A percentile compares a stretch with the other conserved stretches of the same genome.
phyloP scores from a whole-genome alignment of 1,139 yeast species.

The Nakaseomyces bracarensis region DNA sequence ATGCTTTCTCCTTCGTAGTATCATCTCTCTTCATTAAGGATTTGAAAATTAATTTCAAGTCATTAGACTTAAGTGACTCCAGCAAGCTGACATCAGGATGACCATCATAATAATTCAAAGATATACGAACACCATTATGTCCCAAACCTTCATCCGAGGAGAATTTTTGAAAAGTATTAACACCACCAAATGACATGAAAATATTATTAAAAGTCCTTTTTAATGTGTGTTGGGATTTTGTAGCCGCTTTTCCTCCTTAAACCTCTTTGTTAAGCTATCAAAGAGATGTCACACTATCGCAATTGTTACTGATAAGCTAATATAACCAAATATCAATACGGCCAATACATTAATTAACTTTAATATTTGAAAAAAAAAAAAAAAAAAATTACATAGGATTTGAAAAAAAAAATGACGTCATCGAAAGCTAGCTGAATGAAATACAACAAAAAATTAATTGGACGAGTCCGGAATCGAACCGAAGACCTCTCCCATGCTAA shows the following conservation, averaged over 20 bases:
- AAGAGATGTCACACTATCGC: too few species aligned
- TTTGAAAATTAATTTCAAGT: slow-evolving; percentile 59
- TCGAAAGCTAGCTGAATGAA: not conserved
- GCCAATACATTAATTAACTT: not conserved
- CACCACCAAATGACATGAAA: slow-evolving; percentile 27
- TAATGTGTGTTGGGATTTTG: not conserved
- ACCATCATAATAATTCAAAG: slow-evolving; percentile 70
- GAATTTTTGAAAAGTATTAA: slow-evolving; percentile 24
- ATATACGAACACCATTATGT: slow-evolving; percentile 53
- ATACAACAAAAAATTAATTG: slow-evolving; percentile 30
- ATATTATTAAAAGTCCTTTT: not conserved
- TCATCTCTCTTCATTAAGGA: slow-evolving; percentile 69
- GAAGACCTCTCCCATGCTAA: slow-evolving; percentile 86
- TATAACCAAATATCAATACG: too few species aligned
- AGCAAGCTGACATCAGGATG: slow-evolving; percentile 57
- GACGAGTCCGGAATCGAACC: slow-evolving; percentile 91
- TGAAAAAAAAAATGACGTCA: not conserved
- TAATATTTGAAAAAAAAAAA: not conserved
- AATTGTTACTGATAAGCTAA: too few species aligned
- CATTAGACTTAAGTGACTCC: slow-evolving; percentile 43
- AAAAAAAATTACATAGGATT: not conserved
- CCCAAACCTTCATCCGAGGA: slow-evolving; percentile 32
- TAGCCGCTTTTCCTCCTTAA: too few species aligned
- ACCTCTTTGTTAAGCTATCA: too few species aligned
- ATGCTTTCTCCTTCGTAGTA: slow-evolving; percentile 75